Conservation (phyloP, 2,329 filamentous ascomycete species). For the Fusarium foetens region DNA sequence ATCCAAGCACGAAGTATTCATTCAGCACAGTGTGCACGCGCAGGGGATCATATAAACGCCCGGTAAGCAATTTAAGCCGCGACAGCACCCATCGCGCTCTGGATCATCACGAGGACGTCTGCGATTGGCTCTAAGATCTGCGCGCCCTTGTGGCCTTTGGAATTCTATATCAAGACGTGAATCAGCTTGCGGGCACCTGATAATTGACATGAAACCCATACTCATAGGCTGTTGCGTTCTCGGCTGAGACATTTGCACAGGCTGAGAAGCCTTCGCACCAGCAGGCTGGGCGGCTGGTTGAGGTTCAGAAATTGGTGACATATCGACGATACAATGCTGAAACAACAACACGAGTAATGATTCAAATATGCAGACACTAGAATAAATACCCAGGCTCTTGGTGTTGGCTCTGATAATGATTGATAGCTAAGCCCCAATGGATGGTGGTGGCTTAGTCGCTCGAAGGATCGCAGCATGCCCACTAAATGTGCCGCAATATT, state of each 20-base stretch:
- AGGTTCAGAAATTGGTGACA: neutral
- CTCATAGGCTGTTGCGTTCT: neutral
- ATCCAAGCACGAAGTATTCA: rapidly evolving
- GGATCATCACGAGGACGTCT: neutral
- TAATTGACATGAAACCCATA: rapidly evolving
- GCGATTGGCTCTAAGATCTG: neutral
- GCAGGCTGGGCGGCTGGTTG: neutral
- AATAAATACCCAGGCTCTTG: neutral
- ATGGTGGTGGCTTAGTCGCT: neutral
- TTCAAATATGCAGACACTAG: neutral
- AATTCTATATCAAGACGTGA: rapidly evolving
- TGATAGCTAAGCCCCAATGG: neutral
- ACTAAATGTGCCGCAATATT: neutral
- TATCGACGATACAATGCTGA: neutral
- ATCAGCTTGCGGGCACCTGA: rapidly evolving
- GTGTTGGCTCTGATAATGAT: neutral
- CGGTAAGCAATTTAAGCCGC: neutral
- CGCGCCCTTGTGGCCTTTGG: neutral
- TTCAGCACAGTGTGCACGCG: neutral
- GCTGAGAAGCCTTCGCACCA: neutral
- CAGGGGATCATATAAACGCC: neutral
- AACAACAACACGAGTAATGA: too few relatives aligned
- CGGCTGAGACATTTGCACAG: neutral
- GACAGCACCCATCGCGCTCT: neutral
- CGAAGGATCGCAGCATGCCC: neutral